Conservation (phyloP, 2,329 filamentous ascomycete genomes). For the Juglanconis oblonga region DNA sequence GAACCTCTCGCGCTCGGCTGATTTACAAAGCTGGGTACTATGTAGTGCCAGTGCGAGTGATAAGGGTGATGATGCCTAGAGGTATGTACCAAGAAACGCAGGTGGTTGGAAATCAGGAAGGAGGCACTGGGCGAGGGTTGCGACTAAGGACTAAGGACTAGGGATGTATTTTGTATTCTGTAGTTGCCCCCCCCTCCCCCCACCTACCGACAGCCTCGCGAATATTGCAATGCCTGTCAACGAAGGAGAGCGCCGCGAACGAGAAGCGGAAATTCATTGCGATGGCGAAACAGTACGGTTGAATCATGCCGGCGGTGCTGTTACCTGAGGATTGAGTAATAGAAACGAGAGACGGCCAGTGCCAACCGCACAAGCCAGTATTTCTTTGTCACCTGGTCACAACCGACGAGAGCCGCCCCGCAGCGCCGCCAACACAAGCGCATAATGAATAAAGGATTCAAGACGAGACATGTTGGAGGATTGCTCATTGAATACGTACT, state of each 20-base stretch:
- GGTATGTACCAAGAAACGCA: not conserved
- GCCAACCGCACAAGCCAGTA: conserved; percentile 14
- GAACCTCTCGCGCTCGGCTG: too few relatives aligned
- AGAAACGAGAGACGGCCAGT: conserved; percentile 12
- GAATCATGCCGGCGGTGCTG: conserved; percentile 9
- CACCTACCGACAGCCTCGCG: too few relatives aligned
- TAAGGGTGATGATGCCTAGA: not conserved
- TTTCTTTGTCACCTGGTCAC: conserved; percentile 19
- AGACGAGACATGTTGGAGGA: too few relatives aligned
- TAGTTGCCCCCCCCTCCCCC: too few relatives aligned
- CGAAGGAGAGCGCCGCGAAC: not conserved
- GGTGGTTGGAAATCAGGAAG: not conserved
- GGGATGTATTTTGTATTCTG: too few relatives aligned
- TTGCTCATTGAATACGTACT: too few relatives aligned
- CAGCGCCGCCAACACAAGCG: conserved; percentile 1
- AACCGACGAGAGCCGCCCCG: not conserved
- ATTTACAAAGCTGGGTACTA: too few relatives aligned
- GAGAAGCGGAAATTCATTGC: not conserved
- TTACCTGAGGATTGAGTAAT: conserved; percentile 21
- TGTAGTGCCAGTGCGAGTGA: not conserved
- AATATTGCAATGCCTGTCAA: not conserved
- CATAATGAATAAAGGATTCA: not conserved
- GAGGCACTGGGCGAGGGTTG: not conserved
- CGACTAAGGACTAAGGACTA: not conserved
- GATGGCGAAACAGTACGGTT: not conserved